Base-by-base conservation (phyloP, 129 eudicot genomes). In the Pulicaria dysenterica region DNA sequence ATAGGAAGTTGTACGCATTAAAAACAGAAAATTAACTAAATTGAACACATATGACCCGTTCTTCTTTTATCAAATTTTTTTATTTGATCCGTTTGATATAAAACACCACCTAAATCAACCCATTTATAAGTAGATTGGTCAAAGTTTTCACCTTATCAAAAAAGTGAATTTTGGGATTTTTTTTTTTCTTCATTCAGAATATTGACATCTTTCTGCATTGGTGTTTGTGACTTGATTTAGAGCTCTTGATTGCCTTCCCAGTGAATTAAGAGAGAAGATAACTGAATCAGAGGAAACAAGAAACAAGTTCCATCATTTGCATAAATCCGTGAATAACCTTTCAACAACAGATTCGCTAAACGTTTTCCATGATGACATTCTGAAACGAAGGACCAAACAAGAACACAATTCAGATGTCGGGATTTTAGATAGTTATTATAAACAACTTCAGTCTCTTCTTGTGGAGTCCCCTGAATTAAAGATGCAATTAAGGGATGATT, bases 211-310 rank as follows among this genome's bases (percentile, higher is more conserved):
- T 64, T 40, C 5, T 45, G 24, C 7, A 19, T 39, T 59, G 44
- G 37, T 45, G 43, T 38, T 54, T 14, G 13, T 11, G 16, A 36
- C 60, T 58, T 66, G 39, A 24, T 72, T 56, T 34, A 88, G 91
- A 73, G 89, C 91, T 79, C 62, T 91, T 70, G 76, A 81, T 50
- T 76, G 77, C 63, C 83, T 91, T 49, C 84, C 87, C 4, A 72
- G 49, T 56, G 90, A 71, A 15, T 64, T 88, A 67, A 80, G 66
- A 73, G 79, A 65, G 41, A 85, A 68, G 77, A 55, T 91, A 69
- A 83, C 73, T 19, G 83, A 88, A 66, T 81, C 83, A 40, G 68
- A 83, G 11, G 90, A 82, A 63, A 81, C 70, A 1, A 80, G 80
- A 73, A 66, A 57, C 66, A 78, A 80, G 82, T 79, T 83, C 39